Evolutionary conservation across 1,139 yeast species (phyloP).

Genomic region (Scheffersomyces segobiensis): DNA sequence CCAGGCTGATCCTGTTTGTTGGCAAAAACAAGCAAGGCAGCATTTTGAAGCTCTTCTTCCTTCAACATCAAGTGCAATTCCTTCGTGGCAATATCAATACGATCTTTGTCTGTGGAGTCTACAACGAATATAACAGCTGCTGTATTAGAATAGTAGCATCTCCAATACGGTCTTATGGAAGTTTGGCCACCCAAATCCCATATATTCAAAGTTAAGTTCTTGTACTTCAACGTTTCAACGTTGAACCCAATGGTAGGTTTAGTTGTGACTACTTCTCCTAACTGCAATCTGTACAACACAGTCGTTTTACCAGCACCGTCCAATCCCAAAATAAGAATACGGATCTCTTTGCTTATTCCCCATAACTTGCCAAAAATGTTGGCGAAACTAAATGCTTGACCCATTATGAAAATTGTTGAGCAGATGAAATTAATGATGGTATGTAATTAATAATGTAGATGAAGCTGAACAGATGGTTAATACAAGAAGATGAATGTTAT

Average conservation of each 20-base stretch:
- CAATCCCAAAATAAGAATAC: slow-evolving; percentile 87
- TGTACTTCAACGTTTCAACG: slow-evolving; percentile 89
- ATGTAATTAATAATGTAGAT: background rate
- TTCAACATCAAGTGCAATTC: slow-evolving; percentile 89
- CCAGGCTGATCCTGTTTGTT: slow-evolving; percentile 97
- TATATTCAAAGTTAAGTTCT: slow-evolving; percentile 83
- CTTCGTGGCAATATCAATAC: slow-evolving; percentile 82
- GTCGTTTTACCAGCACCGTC: slow-evolving; percentile 99
- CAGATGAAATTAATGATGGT: background rate
- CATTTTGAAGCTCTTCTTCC: slow-evolving; percentile 88
- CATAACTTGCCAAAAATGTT: slow-evolving; percentile 82
- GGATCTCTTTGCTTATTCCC: slow-evolving; percentile 88
- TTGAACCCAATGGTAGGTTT: slow-evolving; percentile 95
- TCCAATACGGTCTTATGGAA: slow-evolving; percentile 95
- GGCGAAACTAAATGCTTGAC: slow-evolving; percentile 73
- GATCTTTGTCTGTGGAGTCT: slow-evolving; percentile 93
- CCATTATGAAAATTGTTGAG: slow-evolving; percentile 45
- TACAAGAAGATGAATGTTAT: background rate
- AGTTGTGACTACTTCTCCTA: slow-evolving; percentile 93
- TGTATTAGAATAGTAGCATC: slow-evolving; percentile 94
- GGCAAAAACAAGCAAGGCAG: slow-evolving; percentile 92
- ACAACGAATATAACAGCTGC: slow-evolving; percentile 96
- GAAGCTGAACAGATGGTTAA: background rate
- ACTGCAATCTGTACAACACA: slow-evolving; percentile 83
- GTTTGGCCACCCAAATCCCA: slow-evolving; percentile 98